A percentile compares a stretch with the other conserved stretches of the same genome.
These are phyloP conservation scores for Glomus cerebriforme DNA, from an alignment of 192 early-diverging fungal species.

Conservation along the genomic window DNA sequence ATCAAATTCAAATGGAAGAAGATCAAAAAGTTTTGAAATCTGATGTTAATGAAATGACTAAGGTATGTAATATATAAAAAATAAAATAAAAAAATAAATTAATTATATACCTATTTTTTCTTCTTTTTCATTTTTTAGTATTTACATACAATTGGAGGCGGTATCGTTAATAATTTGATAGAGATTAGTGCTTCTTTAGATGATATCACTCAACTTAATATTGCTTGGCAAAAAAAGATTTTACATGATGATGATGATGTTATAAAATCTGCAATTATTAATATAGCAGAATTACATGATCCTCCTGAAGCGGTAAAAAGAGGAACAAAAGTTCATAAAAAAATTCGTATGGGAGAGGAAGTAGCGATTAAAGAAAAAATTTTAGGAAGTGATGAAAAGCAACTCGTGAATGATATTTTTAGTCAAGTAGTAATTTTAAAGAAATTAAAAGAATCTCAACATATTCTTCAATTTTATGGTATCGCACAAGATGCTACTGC, in stretches of 20 bases:
- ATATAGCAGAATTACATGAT: not conserved
- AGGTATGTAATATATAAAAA: not conserved
- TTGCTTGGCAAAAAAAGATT: conserved; percentile 17
- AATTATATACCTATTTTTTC: too few species aligned
- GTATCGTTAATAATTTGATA: not conserved
- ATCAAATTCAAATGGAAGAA: conserved; percentile 18
- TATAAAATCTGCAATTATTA: not conserved
- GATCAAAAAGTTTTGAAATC: not conserved
- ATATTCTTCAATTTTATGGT: conserved; percentile 29
- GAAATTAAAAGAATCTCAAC: conserved; percentile 24
- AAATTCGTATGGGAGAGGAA: conserved; percentile 5
- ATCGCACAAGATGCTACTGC: not conserved
- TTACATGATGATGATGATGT: conserved; percentile 7
- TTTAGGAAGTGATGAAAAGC: not conserved
- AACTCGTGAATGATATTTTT: conserved; percentile 18
- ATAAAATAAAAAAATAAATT: too few species aligned
- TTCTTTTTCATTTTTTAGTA: not conserved
- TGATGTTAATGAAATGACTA: conserved; percentile 19
- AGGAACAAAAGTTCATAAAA: conserved; percentile 1
- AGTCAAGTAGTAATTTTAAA: conserved; percentile 26
- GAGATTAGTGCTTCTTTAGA: conserved; percentile 15
- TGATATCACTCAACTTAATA: conserved; percentile 20
- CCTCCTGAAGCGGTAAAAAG: not conserved
- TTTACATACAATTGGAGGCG: conserved; percentile 3
- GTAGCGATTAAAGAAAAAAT: conserved; percentile 17